Evolutionary conservation across 1,139 yeast genomes (phyloP).

Genomic region (Suhomyces bribrorum): DNA sequence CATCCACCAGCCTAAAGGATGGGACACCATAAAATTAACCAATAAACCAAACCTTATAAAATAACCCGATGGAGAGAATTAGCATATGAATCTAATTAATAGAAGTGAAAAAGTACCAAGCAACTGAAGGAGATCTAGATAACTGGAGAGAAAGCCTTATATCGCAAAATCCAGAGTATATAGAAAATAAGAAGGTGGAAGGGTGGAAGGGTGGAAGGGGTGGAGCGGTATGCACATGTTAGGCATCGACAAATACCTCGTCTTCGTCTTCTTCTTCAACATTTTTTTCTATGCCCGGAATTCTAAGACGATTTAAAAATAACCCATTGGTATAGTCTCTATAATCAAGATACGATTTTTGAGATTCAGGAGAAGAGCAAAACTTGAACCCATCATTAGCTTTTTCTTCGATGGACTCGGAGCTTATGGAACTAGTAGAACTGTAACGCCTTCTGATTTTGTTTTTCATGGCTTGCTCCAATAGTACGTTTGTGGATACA

Average conservation of each 20-base stretch:
- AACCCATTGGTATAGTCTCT: conserved; percentile 21
- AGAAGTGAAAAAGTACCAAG: conserved; percentile 7
- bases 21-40: not conserved
- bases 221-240: not conserved
- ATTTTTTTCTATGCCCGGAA: conserved; percentile 21
- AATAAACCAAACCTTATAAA: conserved; percentile 1
- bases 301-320: conserved; percentile 21
- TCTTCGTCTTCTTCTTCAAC: conserved; percentile 30
- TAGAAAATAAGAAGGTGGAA: not conserved
- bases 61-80: not conserved
- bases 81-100: not conserved
- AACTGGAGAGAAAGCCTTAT: not conserved
- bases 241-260: conserved; percentile 32
- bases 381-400: conserved; percentile 10
- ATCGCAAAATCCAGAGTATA: not conserved
- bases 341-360: conserved; percentile 10
- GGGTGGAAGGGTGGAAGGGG: not conserved
- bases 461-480: conserved; percentile 31
- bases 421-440: conserved; percentile 14
- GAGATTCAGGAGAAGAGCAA: conserved; percentile 2
- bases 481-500: conserved; percentile 21
- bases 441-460: conserved; percentile 27
- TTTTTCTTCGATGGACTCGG: conserved; percentile 13
- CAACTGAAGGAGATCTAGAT: conserved; percentile 3
- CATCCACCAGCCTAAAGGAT: not conserved